Percentiles rank a stretch among this genome's conserved stretches.
Conservation (phyloP, 371 early-diverging fungal species). For the Mucor racemosus region DNA sequence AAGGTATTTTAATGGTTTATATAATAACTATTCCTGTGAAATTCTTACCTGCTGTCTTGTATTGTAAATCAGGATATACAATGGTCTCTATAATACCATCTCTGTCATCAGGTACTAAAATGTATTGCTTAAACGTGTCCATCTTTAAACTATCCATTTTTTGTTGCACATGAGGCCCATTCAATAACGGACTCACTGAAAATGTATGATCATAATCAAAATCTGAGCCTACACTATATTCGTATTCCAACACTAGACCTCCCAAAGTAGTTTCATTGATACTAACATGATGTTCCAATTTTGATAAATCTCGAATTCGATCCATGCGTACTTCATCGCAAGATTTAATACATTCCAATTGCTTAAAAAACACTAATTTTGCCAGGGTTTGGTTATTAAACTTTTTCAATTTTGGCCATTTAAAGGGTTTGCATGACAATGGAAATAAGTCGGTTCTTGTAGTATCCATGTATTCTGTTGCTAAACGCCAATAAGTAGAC, state of each 20-base stretch:
- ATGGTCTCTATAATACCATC: slow-evolving; percentile 39
- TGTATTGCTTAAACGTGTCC: slow-evolving; percentile 30
- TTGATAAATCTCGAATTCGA: slow-evolving; percentile 33
- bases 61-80: slow-evolving; percentile 36
- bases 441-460: slow-evolving; percentile 25
- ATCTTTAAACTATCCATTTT: slow-evolving; percentile 12
- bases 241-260: slow-evolving; percentile 26
- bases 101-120: slow-evolving; percentile 37
- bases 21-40: too few species aligned
- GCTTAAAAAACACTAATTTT: slow-evolving; percentile 44
- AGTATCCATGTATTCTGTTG: slow-evolving; percentile 8
- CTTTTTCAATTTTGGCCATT: slow-evolving; percentile 23
- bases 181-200: not conserved
- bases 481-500: slow-evolving; percentile 20
- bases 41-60: slow-evolving; percentile 6
- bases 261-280: slow-evolving; percentile 3
- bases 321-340: slow-evolving; percentile 33
- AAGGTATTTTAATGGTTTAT: too few species aligned
- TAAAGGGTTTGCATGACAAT: slow-evolving; percentile 27
- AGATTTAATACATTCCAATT: slow-evolving; percentile 34
- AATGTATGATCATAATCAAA: slow-evolving; percentile 8
- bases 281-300: not conserved
- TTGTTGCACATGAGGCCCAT: slow-evolving; percentile 9
- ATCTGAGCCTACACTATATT: not conserved
- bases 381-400: slow-evolving; percentile 31